Base-by-base conservation (phyloP, 179 eudicot species). In the Nepenthes alata region DNA sequence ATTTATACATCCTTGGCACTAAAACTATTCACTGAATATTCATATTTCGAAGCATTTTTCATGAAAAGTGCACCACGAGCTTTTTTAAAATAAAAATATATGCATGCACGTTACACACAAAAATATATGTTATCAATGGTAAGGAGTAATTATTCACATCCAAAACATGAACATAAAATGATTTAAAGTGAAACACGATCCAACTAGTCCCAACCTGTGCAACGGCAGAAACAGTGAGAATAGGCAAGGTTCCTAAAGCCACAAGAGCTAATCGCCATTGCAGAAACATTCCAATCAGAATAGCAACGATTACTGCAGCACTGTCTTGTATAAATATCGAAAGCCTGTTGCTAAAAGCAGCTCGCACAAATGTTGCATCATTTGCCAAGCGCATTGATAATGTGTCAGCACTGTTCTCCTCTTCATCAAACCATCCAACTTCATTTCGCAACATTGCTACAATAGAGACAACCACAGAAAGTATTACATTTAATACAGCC, bases 311-410 rank as follows among this genome's bases (percentile, higher is more conserved):
- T 61, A 93, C 87, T 47, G 98, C 97, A 55, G 98, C 88, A 82
- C 83, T 85, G 66, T 93, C 98, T 74, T 93, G 98, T 71, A 93
- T 85, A 62, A 93, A 87, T 59, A 93, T 93, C 8, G 98, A 93
- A 60, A 93, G 94, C 5, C 98, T 89, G 68, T 93, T 93, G 81
- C 98, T 93, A 83, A 93, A 93, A 70, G 98, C 97, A 76, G 98
- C 98, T 78, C 98, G 88, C 51, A 93, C 98, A 83, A 93, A 93
- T 52, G 98, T 93, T n/a, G 98, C 98, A 79, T 93, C 98, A 78
- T 93, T 93, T 62, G 98, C 98, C 74, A 93, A 80, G 52, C 97
- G 97, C 98, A 93, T 93, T 37, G 98, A 93, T 55, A 93, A 79
- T 64, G 85, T 89, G 75, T 93, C 98, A 49, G 95, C 94, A 79